Conservation (phyloP, 352 stramenopile species). For the Globisporangium iwayamae region DNA sequence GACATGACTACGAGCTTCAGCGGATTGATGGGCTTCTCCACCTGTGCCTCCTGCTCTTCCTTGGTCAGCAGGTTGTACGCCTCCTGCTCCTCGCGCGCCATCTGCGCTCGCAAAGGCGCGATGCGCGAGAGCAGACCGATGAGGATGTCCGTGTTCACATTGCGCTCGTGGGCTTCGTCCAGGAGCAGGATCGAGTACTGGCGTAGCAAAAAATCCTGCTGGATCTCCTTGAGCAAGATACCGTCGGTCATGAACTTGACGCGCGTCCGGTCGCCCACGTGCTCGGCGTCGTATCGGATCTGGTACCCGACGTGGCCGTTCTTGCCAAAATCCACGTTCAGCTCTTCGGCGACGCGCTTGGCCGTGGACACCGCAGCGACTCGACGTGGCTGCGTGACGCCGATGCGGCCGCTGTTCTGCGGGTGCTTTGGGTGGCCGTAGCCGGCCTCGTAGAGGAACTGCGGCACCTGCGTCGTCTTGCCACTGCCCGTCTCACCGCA, state of each 20-base stretch:
- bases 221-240: constrained; percentile 97
- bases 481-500: constrained; percentile 98
- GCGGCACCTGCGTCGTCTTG: constrained; percentile 98
- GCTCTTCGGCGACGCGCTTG: constrained; percentile 96
- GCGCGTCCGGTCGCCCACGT: constrained; percentile 86
- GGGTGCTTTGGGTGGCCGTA: constrained; percentile 69
- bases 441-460: constrained; percentile 97
- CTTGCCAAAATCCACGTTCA: constrained; percentile 86
- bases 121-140: constrained; percentile 94
- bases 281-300: constrained; percentile 96
- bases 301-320: constrained; percentile 93
- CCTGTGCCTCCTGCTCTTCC: constrained; percentile 32
- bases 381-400: constrained; percentile 96
- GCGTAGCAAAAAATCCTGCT: constrained; percentile 78
- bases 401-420: constrained; percentile 75
- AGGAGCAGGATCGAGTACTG: constrained; percentile 84
- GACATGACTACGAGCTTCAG: constrained; percentile 96
- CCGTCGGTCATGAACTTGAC: constrained; percentile 99
- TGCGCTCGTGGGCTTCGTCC: constrained; percentile 97
- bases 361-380: constrained; percentile 98
- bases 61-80: constrained; percentile 40
- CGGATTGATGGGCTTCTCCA: constrained; percentile 55
- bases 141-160: constrained; percentile 96
- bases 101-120: constrained; percentile 90
- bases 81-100: constrained; percentile 72